Base-by-base conservation (phyloP, 1,139 yeast species). In the Pichia norvegensis region DNA sequence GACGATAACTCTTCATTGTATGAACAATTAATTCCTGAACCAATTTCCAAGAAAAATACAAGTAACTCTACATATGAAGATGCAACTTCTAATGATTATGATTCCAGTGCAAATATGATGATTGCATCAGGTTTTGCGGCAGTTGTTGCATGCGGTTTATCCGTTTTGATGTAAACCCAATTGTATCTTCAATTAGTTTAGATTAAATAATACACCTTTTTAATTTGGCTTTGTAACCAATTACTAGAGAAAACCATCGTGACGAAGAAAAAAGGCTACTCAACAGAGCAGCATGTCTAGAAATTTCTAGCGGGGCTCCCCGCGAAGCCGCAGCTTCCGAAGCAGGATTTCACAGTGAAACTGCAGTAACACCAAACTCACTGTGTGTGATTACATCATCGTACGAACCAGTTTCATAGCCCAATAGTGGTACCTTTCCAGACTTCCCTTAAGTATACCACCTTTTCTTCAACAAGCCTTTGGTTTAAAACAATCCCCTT, bases 91-190 rank as follows among this genome's bases (percentile, higher is more conserved):
- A 29, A 37, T 25, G 33, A 31, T 7, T 46, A 27, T 20, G 49
- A 49, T 19, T 47, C 52, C 2, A 47, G 51, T 19, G 40, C 52
- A 10, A 44, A 48, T 33, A 20, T 36, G 20, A 23, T 46, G 16
- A 10, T 38, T 20, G 40, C 38, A 8, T 51, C 52, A 8, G 46
- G 50, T n/a, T 9, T 47, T 9, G 17, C 46, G 4, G 47, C 43
- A 35, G 22, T 42, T 17, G 21, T 48, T 13, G 46, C 47, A 4
- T 57, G 54, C 42, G 50, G 52, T 31, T 40, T 54, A 33, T 52
- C 56, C 10, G 55, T 56, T n/a, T 44, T 55, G 27, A 44, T 55
- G 43, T 55, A 39, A 35, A 11, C n/a, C n/a, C n/a, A n/a, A n/a
- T 9, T 41, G 35, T 17, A 22, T 33, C n/a, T 42, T 16, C n/a